phyloP scores from a whole-genome alignment of 2,329 filamentous ascomycete species.

The Fusarium humuli region DNA sequence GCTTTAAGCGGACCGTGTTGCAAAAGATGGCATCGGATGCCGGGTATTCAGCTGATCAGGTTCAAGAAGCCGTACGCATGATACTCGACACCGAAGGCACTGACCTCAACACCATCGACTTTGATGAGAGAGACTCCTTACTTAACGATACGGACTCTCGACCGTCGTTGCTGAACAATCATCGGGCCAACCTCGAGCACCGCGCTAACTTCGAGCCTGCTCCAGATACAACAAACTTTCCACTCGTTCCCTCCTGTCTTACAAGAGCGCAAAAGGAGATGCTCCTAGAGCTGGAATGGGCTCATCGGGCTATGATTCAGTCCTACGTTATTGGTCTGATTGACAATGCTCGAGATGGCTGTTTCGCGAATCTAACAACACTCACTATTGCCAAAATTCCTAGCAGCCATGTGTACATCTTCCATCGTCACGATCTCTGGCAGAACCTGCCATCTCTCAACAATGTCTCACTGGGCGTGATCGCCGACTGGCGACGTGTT shows the following conservation, averaged over 20 bases:
- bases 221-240: conserved; percentile 44
- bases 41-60: conserved; percentile 49
- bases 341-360: conserved; percentile 62
- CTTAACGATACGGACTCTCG: conserved; percentile 31
- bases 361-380: conserved; percentile 66
- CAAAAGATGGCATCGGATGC: conserved; percentile 54
- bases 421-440: conserved; percentile 73
- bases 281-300: conserved; percentile 76
- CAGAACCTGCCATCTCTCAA: conserved; percentile 64
- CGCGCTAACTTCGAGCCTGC: conserved; percentile 37
- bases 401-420: conserved; percentile 66
- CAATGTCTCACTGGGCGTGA: conserved; percentile 68
- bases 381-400: conserved; percentile 74
- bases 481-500: conserved; percentile 74
- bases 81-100: conserved; percentile 53
- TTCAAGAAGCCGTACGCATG: conserved; percentile 51
- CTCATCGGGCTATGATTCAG: conserved; percentile 74
- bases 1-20: conserved; percentile 50
- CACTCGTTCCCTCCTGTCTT: conserved; percentile 66
- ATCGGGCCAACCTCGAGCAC: conserved; percentile 35
- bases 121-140: conserved; percentile 49
- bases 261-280: conserved; percentile 74
- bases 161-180: conserved; percentile 5
- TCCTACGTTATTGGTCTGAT: conserved; percentile 74
- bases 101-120: conserved; percentile 47